These are phyloP conservation scores for Lentinus polychrous DNA, from an alignment of 1,284 basidiomycete species.

Conservation along the genomic window DNA sequence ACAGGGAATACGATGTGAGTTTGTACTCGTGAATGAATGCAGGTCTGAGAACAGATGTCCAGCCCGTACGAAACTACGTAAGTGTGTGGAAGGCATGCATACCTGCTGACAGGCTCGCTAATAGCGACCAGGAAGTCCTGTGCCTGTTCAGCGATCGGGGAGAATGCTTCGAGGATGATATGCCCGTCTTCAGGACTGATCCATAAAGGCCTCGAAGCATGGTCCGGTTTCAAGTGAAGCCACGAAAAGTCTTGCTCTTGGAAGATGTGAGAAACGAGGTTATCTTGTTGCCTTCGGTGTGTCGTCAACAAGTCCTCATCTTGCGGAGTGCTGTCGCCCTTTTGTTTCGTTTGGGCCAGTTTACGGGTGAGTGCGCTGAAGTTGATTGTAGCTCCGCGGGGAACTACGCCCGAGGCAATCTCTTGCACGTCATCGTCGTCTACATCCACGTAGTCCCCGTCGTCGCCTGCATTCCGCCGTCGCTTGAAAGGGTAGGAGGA, in stretches of 20 bases:
- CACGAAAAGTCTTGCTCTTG: conserved; percentile 80
- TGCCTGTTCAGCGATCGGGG: conserved; percentile 94
- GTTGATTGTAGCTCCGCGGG: conserved; percentile 71
- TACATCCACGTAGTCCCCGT: conserved; percentile 48
- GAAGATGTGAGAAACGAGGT: conserved; percentile 72
- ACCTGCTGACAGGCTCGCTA: conserved; percentile 98
- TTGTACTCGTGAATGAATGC: conserved; percentile 99
- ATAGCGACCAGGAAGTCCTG: conserved; percentile 99
- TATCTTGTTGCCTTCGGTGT: conserved; percentile 65
- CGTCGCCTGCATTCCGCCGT: conserved; percentile 35
- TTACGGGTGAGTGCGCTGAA: conserved; percentile 75
- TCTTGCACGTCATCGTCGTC: conserved; percentile 49
- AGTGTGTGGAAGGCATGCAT: conserved; percentile 27
- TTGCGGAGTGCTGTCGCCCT: conserved; percentile 30
- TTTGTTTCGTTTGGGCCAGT: conserved; percentile 51
- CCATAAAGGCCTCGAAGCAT: conserved; percentile 87
- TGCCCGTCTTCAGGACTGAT: conserved; percentile 91
- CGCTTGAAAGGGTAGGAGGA: conserved; percentile 44
- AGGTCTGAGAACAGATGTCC: conserved; percentile 54
- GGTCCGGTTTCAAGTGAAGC: conserved; percentile 84
- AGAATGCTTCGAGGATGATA: conserved; percentile 95
- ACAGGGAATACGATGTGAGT: conserved; percentile 94
- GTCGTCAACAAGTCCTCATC: conserved; percentile 28
- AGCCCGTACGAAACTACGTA: conserved; percentile 23
- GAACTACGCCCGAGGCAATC: conserved; percentile 48